Conservation (phyloP, 352 stramenopile genomes). For the Phytophthora citrophthora region DNA sequence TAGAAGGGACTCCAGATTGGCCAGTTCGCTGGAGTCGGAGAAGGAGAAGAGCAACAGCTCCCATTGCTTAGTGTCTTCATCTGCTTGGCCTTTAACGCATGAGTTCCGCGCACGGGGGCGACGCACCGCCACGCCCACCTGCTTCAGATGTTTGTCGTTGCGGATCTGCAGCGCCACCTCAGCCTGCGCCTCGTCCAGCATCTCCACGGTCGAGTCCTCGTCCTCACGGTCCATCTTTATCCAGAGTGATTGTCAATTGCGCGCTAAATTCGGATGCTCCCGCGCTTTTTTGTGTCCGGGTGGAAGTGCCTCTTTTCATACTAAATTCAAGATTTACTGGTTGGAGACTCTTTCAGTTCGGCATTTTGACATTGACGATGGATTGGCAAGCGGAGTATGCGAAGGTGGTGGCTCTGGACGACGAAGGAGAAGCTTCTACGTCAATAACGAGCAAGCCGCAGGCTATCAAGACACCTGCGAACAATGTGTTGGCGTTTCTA, state of each 20-base stretch:
- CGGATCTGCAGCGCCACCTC: constrained; percentile 85
- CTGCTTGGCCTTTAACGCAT: constrained; percentile 70
- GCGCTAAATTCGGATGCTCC: constrained; percentile 20
- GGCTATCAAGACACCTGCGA: constrained; percentile 2
- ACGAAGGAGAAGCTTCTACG: constrained; percentile 1
- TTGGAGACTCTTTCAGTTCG: constrained; percentile 22
- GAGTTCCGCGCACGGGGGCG: constrained; percentile 72
- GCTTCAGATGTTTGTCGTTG: constrained; percentile 84
- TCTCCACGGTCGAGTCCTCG: constrained; percentile 28
- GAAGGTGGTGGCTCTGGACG: constrained; percentile 26
- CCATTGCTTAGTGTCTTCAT: constrained; percentile 88
- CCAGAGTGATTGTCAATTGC: constrained; percentile 19
- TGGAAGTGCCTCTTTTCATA: constrained; percentile 3
- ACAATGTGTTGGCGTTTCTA: constrained; percentile 33
- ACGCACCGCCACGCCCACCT: constrained; percentile 80
- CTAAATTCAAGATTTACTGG: not conserved
- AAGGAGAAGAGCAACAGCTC: constrained; percentile 82
- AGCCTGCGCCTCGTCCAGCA: constrained; percentile 38
- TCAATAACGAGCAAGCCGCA: constrained; percentile 1
- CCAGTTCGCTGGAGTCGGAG: constrained; percentile 85
- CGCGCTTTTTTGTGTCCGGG: constrained; percentile 32
- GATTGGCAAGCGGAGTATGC: constrained; percentile 33
- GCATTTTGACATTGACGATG: constrained; percentile 8
- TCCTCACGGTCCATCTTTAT: constrained; percentile 29
- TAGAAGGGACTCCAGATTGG: constrained; percentile 84